Conservation (phyloP, 139 green algal species). For the Chlorella sp. region DNA sequence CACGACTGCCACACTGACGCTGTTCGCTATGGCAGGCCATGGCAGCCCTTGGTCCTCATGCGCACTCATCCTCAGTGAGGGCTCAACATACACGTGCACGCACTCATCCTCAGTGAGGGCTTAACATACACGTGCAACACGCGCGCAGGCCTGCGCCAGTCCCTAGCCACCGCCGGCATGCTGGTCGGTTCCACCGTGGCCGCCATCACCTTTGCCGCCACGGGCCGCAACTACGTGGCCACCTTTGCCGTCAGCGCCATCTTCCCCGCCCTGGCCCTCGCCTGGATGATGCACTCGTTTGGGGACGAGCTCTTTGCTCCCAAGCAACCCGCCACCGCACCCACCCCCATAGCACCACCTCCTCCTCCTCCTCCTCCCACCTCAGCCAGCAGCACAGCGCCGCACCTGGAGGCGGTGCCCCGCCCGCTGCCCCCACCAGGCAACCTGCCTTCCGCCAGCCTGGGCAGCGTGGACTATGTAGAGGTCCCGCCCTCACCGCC, state of each 20-base stretch:
- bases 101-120: too few relatives aligned
- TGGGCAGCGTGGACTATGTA: neutral
- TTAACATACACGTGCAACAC: too few relatives aligned
- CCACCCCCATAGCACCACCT: neutral
- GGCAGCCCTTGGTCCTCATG: too few relatives aligned
- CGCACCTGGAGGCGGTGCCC: neutral
- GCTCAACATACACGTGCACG: too few relatives aligned
- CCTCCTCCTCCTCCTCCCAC: neutral
- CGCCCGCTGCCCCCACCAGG: neutral
- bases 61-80: too few relatives aligned
- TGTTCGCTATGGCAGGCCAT: too few relatives aligned
- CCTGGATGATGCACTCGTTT: slow-evolving; percentile 27
- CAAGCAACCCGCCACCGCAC: neutral
- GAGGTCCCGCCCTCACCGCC: neutral
- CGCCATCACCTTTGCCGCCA: slow-evolving; percentile 45
- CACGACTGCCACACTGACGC: too few relatives aligned
- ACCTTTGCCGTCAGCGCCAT: slow-evolving; percentile 51
- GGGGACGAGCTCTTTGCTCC: slow-evolving; percentile 16
- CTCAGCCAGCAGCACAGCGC: neutral
- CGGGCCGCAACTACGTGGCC: slow-evolving; percentile 55
- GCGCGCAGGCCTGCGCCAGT: slow-evolving; percentile 60
- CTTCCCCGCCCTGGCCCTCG: slow-evolving; percentile 6
- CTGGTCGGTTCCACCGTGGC: slow-evolving; percentile 59
- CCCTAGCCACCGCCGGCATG: slow-evolving; percentile 62
- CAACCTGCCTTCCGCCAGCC: neutral